Conservation (phyloP, 257 asterid genomes). For the Solanum pinnatisectum region DNA sequence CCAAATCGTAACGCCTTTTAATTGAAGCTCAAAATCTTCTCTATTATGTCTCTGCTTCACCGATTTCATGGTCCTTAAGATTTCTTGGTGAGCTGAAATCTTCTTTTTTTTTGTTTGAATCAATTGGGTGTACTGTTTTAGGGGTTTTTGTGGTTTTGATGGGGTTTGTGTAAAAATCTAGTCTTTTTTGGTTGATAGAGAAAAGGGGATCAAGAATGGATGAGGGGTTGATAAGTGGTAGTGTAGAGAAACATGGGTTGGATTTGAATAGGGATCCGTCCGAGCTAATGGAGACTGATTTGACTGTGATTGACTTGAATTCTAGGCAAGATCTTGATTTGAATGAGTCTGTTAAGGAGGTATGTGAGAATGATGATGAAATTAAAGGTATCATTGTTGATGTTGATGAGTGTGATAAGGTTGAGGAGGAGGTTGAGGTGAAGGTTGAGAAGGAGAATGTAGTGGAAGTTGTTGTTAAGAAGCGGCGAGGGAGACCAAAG, state of each 20-base stretch:
- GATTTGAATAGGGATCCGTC: conserved; percentile 24
- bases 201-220: conserved; percentile 8
- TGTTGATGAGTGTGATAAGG: background rate
- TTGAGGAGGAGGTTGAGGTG: background rate
- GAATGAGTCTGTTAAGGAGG: background rate
- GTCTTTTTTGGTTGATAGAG: background rate
- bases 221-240: conserved; percentile 16
- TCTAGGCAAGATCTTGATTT: conserved; percentile 1
- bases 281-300: conserved; percentile 3
- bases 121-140: background rate
- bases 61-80: background rate
- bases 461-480: background rate
- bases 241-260: conserved; percentile 7
- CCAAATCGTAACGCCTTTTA: background rate
- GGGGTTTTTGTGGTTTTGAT: background rate
- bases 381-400: background rate
- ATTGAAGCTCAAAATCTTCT: background rate
- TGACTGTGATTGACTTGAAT: background rate
- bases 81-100: background rate
- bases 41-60: background rate
- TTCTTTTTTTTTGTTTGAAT: background rate
- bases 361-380: background rate
- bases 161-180: background rate
- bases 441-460: background rate
- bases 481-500: background rate